These are phyloP conservation scores for Turritis glabra DNA, from an alignment of 345 rosid species.

Conservation along the genomic window DNA sequence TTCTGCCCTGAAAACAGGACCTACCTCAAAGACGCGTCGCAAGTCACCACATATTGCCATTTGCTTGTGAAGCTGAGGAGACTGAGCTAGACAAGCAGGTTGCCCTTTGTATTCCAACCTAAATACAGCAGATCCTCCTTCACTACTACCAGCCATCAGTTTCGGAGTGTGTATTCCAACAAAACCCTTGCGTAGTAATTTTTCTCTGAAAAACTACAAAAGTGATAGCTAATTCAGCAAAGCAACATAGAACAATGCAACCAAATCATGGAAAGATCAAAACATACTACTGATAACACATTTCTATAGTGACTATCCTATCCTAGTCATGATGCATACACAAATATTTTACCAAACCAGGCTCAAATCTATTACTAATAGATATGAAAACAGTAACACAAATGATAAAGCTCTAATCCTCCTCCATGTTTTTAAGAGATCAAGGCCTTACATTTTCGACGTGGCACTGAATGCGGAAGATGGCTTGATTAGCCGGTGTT, in stretches of 20 bases:
- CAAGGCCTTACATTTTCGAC: conserved; percentile 6
- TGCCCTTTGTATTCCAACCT: conserved; percentile 86
- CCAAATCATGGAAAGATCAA: conserved; percentile 1
- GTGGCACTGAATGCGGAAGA: conserved; percentile 66
- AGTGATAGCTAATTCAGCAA: conserved; percentile 1
- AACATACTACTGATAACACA: neutral
- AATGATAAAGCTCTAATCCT: neutral
- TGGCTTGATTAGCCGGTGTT: conserved; percentile 81
- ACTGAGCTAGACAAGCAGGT: conserved; percentile 88
- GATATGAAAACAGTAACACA: neutral
- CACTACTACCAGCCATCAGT: conserved; percentile 85
- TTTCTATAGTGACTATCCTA: neutral
- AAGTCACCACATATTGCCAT: conserved; percentile 85
- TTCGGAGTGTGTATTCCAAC: conserved; percentile 88
- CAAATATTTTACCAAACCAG: neutral
- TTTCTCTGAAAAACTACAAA: conserved; percentile 71
- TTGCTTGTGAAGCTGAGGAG: conserved; percentile 96
- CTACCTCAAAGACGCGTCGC: conserved; percentile 76
- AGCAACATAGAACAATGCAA: neutral
- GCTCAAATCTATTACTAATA: neutral
- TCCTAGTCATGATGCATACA: conserved; percentile 1
- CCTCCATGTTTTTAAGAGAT: neutral
- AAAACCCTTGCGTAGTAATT: conserved; percentile 56
- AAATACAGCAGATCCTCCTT: conserved; percentile 97
- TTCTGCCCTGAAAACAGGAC: conserved; percentile 92